Percentiles rank a stretch among this genome's conserved stretches.
Conservation (phyloP, 1,139 yeast species). For the Sugiyamaella novakii region DNA sequence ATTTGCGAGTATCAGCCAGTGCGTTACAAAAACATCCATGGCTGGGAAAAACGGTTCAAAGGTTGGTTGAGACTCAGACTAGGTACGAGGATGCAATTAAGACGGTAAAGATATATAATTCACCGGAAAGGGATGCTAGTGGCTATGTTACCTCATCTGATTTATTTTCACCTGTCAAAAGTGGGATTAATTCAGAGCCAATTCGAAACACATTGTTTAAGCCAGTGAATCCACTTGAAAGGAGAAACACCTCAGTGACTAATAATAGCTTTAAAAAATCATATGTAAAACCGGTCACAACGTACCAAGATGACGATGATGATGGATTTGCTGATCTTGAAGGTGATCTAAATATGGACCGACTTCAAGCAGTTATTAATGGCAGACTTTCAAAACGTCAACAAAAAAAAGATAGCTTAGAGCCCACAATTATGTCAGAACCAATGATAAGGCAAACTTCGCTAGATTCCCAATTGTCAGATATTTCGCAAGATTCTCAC, state of each 20-base stretch:
- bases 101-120: slow-evolving; percentile 40
- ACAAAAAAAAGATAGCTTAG: neutral
- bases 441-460: slow-evolving; percentile 9
- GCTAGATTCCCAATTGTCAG: slow-evolving; percentile 14
- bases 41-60: slow-evolving; percentile 45
- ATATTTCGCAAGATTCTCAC: slow-evolving; percentile 12
- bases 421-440: neutral
- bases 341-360: slow-evolving; percentile 34
- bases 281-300: neutral
- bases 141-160: slow-evolving; percentile 6
- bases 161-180: neutral
- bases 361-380: slow-evolving; percentile 23
- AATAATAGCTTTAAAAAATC: neutral
- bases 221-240: too few species aligned
- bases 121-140: slow-evolving; percentile 16
- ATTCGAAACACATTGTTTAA: slow-evolving; percentile 10
- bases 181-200: neutral
- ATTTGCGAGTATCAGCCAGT: slow-evolving; percentile 58
- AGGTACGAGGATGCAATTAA: slow-evolving; percentile 39
- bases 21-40: slow-evolving; percentile 63
- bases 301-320: slow-evolving; percentile 20
- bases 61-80: slow-evolving; percentile 23
- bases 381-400: slow-evolving; percentile 9
- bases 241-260: too few species aligned
- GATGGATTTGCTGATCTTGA: slow-evolving; percentile 37